Percentiles rank a stretch among this genome's conserved stretches.
Evolutionary conservation across 306 rosid species (phyloP).

Genomic region (Clitoria ternatea): DNA sequence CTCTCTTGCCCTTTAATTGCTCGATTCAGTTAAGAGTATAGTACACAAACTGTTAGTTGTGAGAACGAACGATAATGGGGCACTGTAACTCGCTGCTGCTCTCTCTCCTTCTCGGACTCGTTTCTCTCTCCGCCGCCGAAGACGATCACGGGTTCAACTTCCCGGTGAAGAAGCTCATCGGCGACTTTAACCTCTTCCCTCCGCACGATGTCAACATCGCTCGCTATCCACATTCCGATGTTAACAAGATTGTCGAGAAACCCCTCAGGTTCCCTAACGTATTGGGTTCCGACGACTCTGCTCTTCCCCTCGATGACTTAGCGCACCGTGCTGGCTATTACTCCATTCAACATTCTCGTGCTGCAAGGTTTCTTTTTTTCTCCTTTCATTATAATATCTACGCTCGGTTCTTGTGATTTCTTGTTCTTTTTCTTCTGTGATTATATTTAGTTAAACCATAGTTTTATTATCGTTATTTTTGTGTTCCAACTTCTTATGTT

Average conservation of each 20-base stretch:
- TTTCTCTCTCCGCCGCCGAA: constrained; percentile 28
- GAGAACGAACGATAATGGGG: constrained; percentile 30
- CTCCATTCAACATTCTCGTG: constrained; percentile 73
- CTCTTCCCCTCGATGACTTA: constrained; percentile 55
- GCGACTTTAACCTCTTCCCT: constrained; percentile 73
- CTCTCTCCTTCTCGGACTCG: constrained; percentile 21
- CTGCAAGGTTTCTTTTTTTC: constrained; percentile 45
- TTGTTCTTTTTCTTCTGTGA: not conserved
- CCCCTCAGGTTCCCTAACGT: constrained; percentile 56
- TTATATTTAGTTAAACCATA: not conserved
- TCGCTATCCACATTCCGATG: not conserved
- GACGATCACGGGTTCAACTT: constrained; percentile 21
- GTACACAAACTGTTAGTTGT: too few species aligned
- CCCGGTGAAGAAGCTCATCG: constrained; percentile 48
- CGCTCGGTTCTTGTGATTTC: not conserved
- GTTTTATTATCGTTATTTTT: not conserved
- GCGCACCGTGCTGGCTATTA: constrained; percentile 93
- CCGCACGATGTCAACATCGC: constrained; percentile 52
- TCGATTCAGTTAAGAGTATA: too few species aligned
- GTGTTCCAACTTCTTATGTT: not conserved
- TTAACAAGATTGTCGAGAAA: constrained; percentile 63
- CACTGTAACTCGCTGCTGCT: not conserved
- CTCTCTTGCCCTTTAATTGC: not conserved
- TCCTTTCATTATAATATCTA: not conserved
- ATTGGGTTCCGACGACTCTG: constrained; percentile 44